A percentile compares a stretch with the other conserved stretches of the same genome.
Evolutionary conservation across 352 stramenopile species (phyloP).

Genomic region (Pythium volutum): DNA sequence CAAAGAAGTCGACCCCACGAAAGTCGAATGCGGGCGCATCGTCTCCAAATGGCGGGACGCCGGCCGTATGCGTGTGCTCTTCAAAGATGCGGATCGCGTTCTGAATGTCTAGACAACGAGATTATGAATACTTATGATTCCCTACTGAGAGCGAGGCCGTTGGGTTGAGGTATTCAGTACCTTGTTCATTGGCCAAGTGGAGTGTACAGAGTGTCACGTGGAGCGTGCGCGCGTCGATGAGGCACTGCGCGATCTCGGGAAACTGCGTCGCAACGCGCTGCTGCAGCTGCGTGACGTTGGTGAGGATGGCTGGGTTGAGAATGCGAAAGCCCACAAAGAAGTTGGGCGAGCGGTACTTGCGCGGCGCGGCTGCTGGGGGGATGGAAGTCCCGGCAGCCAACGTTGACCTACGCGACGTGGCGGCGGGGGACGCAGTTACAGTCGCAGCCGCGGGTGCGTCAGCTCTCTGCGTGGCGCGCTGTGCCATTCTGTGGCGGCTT

Average conservation of each 20-base stretch:
- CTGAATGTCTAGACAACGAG: not conserved
- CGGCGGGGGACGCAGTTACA: too few species aligned
- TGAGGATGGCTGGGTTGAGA: not conserved
- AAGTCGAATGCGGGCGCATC: slow-evolving; percentile 26
- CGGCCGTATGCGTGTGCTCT: not conserved
- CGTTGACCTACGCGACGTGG: not conserved
- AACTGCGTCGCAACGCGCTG: slow-evolving; percentile 4
- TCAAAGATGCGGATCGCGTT: slow-evolving; percentile 1
- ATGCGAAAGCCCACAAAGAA: slow-evolving; percentile 24
- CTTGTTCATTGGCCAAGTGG: slow-evolving; percentile 6
- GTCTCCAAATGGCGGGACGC: not conserved
- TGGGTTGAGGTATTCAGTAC: not conserved
- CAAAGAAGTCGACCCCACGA: slow-evolving; percentile 37
- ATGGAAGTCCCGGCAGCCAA: not conserved
- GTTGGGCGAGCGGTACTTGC: slow-evolving; percentile 1
- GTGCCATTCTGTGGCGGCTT: not conserved
- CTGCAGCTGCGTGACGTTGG: slow-evolving; percentile 1
- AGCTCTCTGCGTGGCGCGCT: not conserved
- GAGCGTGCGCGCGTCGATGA: slow-evolving; percentile 13
- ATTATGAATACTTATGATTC: not conserved
- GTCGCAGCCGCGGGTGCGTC: not conserved
- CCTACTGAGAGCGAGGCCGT: not conserved
- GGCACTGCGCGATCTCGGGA: slow-evolving; percentile 3
- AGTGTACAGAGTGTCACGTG: slow-evolving; percentile 18
- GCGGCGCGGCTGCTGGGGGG: not conserved